phyloP scores from a whole-genome alignment of 1,284 basidiomycete genomes.

The Chondrostereum purpureum region DNA sequence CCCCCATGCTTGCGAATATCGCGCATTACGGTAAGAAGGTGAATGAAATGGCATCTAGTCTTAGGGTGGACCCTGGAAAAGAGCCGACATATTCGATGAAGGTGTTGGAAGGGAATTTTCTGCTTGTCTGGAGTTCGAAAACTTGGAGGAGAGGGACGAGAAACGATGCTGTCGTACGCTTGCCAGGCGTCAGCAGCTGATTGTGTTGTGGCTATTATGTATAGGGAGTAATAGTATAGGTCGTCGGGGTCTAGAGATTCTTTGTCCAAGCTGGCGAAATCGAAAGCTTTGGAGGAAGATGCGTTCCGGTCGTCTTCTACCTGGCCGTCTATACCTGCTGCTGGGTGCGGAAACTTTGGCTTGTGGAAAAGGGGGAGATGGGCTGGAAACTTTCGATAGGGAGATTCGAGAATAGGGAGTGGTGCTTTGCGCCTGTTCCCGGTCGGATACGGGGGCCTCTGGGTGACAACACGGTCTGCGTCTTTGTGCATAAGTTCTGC shows the following conservation, averaged over 20 bases:
- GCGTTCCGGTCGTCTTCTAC: background rate
- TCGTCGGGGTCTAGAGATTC: background rate
- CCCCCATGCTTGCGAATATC: constrained; percentile 48
- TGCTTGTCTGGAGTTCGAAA: constrained; percentile 13
- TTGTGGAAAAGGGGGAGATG: background rate
- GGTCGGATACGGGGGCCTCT: constrained; percentile 5
- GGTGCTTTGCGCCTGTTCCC: constrained; percentile 7
- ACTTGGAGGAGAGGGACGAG: constrained; percentile 22
- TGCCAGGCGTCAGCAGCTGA: constrained; percentile 50
- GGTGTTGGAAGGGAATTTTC: constrained; percentile 41
- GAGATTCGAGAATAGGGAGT: constrained; percentile 5
- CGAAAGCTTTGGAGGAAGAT: background rate
- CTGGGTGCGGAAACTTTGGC: background rate
- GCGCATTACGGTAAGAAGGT: constrained; percentile 56
- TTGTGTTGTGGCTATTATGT: constrained; percentile 30
- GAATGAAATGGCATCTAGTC: constrained; percentile 52
- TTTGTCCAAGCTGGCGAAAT: constrained; percentile 1
- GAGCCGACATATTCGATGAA: constrained; percentile 55
- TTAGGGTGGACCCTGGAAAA: constrained; percentile 45
- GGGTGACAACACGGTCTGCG: background rate
- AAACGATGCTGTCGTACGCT: constrained; percentile 43
- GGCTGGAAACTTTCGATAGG: background rate
- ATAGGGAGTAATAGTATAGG: constrained; percentile 20
- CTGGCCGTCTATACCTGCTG: background rate
- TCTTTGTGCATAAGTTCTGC: background rate